Percentiles rank a stretch among this genome's conserved stretches.
Evolutionary conservation across 148 eudicot genomes (phyloP).

Genomic region (Amaranthus cruentus): DNA sequence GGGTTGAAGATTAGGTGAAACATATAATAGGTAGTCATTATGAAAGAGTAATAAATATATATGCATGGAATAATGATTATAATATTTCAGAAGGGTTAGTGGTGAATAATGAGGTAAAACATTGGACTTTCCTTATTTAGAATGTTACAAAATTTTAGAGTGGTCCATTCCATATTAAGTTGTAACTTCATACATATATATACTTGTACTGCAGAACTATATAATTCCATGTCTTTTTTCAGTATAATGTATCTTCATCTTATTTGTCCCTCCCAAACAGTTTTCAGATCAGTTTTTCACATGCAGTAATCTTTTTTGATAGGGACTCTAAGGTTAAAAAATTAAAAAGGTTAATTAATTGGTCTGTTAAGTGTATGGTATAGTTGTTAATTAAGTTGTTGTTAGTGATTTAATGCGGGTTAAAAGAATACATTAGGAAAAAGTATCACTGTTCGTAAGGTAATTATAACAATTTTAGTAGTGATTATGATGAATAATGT

Average conservation of each 20-base stretch:
- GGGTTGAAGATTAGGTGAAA: not conserved
- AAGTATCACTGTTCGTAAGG: no score
- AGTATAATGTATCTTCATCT: not conserved
- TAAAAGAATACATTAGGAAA: no score
- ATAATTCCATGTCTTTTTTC: slow-evolving; percentile 1
- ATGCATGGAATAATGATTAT: slow-evolving; percentile 14
- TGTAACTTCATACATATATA: not conserved
- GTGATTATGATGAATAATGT: no score
- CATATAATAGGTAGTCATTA: not conserved
- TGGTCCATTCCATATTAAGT: slow-evolving; percentile 8
- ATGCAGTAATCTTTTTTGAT: slow-evolving; percentile 6
- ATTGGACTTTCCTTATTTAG: slow-evolving; percentile 16
- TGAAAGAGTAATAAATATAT: not conserved
- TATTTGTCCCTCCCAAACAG: slow-evolving; percentile 12
- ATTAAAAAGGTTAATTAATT: no score
- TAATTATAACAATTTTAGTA: no score
- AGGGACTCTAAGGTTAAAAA: no score
- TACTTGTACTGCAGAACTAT: not conserved
- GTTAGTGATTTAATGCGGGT: no score
- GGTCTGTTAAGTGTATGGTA: no score
- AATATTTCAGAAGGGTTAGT: slow-evolving; percentile 9
- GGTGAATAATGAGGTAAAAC: slow-evolving; percentile 10
- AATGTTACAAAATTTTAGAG: slow-evolving; percentile 3
- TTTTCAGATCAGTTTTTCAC: slow-evolving; percentile 13
- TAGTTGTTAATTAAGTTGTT: no score